Conservation (phyloP, 2,329 filamentous ascomycete species). For the Arthrinium phaeospermum region DNA sequence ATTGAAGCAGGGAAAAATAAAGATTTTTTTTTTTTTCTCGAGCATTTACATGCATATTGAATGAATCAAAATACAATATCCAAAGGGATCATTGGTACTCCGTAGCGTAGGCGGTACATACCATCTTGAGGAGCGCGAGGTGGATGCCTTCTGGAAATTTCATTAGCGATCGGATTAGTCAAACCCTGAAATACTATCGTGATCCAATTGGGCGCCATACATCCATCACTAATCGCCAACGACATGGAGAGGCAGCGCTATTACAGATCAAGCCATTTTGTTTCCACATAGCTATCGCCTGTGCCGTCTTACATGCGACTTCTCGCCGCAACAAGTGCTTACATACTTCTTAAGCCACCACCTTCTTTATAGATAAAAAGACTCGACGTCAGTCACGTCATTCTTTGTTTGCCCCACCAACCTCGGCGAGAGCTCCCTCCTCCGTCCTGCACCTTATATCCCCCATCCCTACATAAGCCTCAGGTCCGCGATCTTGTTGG, state of each 20-base stretch:
- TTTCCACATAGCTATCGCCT: neutral
- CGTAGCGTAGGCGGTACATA: too few species aligned
- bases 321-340: neutral
- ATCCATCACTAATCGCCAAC: neutral
- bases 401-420: constrained; percentile 2
- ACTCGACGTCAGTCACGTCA: constrained; percentile 14
- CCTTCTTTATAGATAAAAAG: constrained; percentile 10
- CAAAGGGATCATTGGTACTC: too few species aligned
- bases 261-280: neutral
- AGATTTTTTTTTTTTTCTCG: too few species aligned
- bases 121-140: neutral
- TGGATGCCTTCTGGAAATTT: neutral
- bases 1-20: too few species aligned
- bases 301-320: neutral
- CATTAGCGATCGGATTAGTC: constrained; percentile 2
- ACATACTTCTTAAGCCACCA: neutral
- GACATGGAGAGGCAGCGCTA: neutral
- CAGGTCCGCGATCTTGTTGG: neutral
- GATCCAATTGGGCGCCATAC: neutral
- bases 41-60: too few species aligned
- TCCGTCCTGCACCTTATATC: neutral
- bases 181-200: neutral
- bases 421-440: neutral
- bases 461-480: neutral
- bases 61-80: too few species aligned